Percentiles rank a stretch among this genome's conserved stretches.
Evolutionary conservation across 352 stramenopile species (phyloP).

Genomic region (Pseudoperonospora humuli): DNA sequence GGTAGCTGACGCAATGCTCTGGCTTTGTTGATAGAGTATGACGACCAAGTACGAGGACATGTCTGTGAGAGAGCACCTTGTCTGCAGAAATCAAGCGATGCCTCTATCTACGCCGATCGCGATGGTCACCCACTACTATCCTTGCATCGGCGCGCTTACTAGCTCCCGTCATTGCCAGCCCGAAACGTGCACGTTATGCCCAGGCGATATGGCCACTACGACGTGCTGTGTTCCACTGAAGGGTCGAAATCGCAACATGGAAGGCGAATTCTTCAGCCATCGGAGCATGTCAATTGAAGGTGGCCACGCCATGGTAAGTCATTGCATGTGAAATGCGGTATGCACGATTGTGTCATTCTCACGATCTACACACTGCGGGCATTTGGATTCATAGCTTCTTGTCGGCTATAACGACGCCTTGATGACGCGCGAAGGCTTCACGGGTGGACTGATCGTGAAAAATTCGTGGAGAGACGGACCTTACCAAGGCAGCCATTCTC

Average conservation of each 20-base stretch:
- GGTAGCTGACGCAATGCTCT: neutral
- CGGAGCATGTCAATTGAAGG: slow-evolving; percentile 74
- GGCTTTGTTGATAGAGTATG: slow-evolving; percentile 49
- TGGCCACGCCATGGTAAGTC: slow-evolving; percentile 64
- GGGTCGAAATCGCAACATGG: slow-evolving; percentile 72
- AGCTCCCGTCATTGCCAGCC: slow-evolving; percentile 53
- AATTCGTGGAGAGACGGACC: slow-evolving; percentile 66
- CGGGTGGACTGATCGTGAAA: slow-evolving; percentile 66
- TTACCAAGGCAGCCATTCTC: slow-evolving; percentile 59
- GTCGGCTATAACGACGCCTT: slow-evolving; percentile 77
- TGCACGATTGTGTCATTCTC: neutral
- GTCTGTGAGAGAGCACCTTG: slow-evolving; percentile 63
- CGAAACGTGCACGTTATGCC: slow-evolving; percentile 61
- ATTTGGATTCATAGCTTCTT: slow-evolving; percentile 37
- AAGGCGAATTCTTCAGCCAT: slow-evolving; percentile 79
- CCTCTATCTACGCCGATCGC: slow-evolving; percentile 63
- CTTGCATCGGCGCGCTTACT: slow-evolving; percentile 55
- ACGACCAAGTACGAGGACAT: slow-evolving; percentile 78
- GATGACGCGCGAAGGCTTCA: slow-evolving; percentile 65
- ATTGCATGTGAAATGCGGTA: neutral
- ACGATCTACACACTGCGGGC: neutral
- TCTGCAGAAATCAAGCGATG: slow-evolving; percentile 72
- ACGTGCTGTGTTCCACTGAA: slow-evolving; percentile 74
- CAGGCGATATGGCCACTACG: slow-evolving; percentile 60
- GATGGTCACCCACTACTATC: slow-evolving; percentile 77